Evolutionary conservation across 768 basidiomycete genomes (phyloP).

Genomic region (Trametes punicea): DNA sequence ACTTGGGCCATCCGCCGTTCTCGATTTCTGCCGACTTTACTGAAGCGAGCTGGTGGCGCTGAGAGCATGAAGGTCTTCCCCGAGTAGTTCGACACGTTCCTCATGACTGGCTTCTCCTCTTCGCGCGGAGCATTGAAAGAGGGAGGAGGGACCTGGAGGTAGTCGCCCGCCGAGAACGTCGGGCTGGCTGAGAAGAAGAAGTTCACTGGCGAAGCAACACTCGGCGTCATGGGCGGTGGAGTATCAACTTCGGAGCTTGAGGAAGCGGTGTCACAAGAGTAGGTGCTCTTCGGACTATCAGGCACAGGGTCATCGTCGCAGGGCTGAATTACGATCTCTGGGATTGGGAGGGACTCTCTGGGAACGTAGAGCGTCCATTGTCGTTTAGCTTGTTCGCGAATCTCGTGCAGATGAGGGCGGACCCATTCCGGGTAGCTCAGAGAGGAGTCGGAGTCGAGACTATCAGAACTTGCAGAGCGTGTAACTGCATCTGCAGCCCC

Average conservation of each 20-base stretch:
- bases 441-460: slow-evolving; percentile 6
- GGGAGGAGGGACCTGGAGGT: slow-evolving; percentile 12
- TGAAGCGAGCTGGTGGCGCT: background rate
- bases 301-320: background rate
- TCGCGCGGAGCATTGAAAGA: slow-evolving; percentile 13
- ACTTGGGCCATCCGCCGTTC: background rate
- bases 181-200: slow-evolving; percentile 13
- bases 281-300: slow-evolving; percentile 9
- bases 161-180: background rate
- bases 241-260: slow-evolving; percentile 4
- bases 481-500: background rate
- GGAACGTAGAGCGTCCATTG: slow-evolving; percentile 6
- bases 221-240: slow-evolving; percentile 5
- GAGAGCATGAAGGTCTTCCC: slow-evolving; percentile 6
- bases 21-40: background rate
- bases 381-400: slow-evolving; percentile 10
- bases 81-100: slow-evolving; percentile 7
- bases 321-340: slow-evolving; percentile 11
- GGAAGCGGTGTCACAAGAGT: slow-evolving; percentile 2
- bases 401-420: slow-evolving; percentile 8
- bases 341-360: background rate
- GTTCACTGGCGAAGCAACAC: slow-evolving; percentile 5
- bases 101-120: background rate
- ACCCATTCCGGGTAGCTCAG: slow-evolving; percentile 13
- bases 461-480: background rate